Evolutionary conservation across 83 land plant species (phyloP).

Genomic region (Larix sibirica): DNA sequence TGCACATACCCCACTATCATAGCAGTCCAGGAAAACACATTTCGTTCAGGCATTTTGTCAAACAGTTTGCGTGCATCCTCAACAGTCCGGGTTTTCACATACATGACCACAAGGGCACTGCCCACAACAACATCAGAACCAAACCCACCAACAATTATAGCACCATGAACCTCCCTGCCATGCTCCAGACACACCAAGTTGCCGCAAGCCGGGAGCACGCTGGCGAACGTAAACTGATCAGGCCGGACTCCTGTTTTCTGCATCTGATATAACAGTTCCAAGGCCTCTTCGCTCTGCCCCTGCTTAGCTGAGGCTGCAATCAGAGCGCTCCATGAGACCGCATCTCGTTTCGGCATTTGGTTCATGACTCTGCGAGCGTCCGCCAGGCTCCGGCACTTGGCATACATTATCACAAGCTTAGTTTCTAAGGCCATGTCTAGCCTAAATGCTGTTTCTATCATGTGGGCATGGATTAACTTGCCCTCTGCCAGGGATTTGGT

Average conservation of each 20-base stretch:
- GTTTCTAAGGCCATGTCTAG: background rate
- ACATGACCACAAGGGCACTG: slow-evolving; percentile 5
- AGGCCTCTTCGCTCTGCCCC: background rate
- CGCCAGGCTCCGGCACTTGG: slow-evolving; percentile 16
- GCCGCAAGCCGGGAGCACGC: slow-evolving; percentile 7
- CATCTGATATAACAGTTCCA: slow-evolving; percentile 13
- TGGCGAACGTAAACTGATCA: slow-evolving; percentile 8
- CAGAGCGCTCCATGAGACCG: slow-evolving; percentile 19
- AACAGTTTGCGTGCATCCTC: background rate
- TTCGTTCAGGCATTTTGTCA: slow-evolving; percentile 1
- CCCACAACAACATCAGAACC: background rate
- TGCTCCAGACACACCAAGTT: background rate
- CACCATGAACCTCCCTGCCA: background rate
- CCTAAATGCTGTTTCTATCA: background rate
- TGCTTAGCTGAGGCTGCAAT: background rate
- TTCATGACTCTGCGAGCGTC: slow-evolving; percentile 27
- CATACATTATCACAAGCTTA: slow-evolving; percentile 8
- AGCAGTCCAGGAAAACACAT: slow-evolving; percentile 10
- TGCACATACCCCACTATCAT: slow-evolving; percentile 3
- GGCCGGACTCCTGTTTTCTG: background rate
- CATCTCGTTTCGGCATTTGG: slow-evolving; percentile 27
- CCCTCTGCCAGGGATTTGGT: background rate
- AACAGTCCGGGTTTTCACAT: background rate
- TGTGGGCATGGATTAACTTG: background rate
- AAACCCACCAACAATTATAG: background rate